Conservation (phyloP, 352 stramenopile species). For the Pythium volutum region DNA sequence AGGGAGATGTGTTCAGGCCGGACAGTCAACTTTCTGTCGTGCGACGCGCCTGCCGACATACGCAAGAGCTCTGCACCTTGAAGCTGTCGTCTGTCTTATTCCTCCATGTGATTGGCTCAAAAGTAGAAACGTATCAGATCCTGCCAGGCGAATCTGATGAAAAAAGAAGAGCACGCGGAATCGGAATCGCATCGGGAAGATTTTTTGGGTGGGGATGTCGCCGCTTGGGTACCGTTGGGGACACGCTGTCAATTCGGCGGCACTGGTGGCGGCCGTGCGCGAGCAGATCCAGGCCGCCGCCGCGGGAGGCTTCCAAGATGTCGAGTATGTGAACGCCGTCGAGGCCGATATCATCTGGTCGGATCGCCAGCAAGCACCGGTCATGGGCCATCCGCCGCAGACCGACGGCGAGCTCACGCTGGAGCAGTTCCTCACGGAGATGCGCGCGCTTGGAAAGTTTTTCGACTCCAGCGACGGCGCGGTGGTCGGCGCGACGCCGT, state of each 20-base stretch:
- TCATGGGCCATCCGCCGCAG: constrained; percentile 70
- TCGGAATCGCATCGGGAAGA: not conserved
- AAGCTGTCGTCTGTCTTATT: not conserved
- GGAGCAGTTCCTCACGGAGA: constrained; percentile 39
- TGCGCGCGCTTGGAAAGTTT: constrained; percentile 34
- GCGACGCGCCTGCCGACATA: not conserved
- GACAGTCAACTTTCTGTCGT: not conserved
- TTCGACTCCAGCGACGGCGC: not conserved
- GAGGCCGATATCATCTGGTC: constrained; percentile 76
- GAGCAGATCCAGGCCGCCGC: constrained; percentile 28
- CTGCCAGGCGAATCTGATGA: not conserved
- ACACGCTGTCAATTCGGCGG: constrained; percentile 59
- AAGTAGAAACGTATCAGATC: not conserved
- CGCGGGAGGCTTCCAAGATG: constrained; percentile 16
- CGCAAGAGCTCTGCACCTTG: constrained; percentile 6
- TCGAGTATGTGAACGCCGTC: constrained; percentile 50
- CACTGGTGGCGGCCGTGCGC: constrained; percentile 30
- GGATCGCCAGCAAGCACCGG: constrained; percentile 35
- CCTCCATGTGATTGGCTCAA: not conserved
- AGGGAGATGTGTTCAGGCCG: not conserved
- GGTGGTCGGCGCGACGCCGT: constrained; percentile 23
- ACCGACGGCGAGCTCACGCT: constrained; percentile 52
- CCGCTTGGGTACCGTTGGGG: constrained; percentile 61
- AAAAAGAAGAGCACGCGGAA: not conserved
- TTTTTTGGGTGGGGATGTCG: constrained; percentile 24